A percentile compares a stretch with the other conserved stretches of the same genome.
These are phyloP conservation scores for Dothideomycetes sp. DNA, from an alignment of 2,329 filamentous ascomycete genomes.

Conservation along the genomic window DNA sequence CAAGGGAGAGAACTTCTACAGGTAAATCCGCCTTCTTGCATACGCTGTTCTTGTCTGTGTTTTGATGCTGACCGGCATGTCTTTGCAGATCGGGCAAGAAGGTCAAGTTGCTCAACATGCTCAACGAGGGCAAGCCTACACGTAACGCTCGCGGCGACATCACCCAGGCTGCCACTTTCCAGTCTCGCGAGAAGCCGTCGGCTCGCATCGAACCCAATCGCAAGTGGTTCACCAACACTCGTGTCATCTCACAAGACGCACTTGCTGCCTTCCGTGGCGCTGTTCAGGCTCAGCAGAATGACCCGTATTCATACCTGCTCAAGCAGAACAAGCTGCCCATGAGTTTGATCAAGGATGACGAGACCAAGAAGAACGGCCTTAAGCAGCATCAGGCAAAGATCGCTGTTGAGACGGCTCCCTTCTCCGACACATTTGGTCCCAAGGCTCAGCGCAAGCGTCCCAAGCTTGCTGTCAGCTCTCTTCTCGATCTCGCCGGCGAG, in stretches of 20 bases:
- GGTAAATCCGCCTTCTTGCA: slow-evolving; percentile 44
- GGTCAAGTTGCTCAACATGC: slow-evolving; percentile 80
- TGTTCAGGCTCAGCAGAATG: slow-evolving; percentile 78
- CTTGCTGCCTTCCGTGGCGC: slow-evolving; percentile 80
- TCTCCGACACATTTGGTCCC: slow-evolving; percentile 81
- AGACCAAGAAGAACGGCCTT: slow-evolving; percentile 59
- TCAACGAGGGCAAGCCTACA: slow-evolving; percentile 75
- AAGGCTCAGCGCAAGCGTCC: slow-evolving; percentile 90
- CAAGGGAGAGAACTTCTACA: slow-evolving; percentile 99
- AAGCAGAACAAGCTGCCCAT: slow-evolving; percentile 97
- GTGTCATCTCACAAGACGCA: slow-evolving; percentile 82
- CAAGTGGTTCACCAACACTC: slow-evolving; percentile 95
- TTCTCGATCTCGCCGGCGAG: slow-evolving; percentile 72
- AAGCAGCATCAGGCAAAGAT: slow-evolving; percentile 94
- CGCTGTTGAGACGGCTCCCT: slow-evolving; percentile 77
- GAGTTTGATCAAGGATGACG: slow-evolving; percentile 76
- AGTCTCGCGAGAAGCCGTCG: slow-evolving; percentile 70
- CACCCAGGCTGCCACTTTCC: slow-evolving; percentile 72
- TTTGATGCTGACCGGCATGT: slow-evolving; percentile 10
- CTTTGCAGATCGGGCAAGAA: slow-evolving; percentile 60
- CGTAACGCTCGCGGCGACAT: slow-evolving; percentile 78
- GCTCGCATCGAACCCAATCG: slow-evolving; percentile 91
- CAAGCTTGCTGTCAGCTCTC: slow-evolving; percentile 73
- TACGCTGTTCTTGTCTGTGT: neutral
- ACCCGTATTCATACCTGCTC: slow-evolving; percentile 89